Conservation (phyloP, 2,329 filamentous ascomycete genomes). For the Fusarium chlamydosporum region DNA sequence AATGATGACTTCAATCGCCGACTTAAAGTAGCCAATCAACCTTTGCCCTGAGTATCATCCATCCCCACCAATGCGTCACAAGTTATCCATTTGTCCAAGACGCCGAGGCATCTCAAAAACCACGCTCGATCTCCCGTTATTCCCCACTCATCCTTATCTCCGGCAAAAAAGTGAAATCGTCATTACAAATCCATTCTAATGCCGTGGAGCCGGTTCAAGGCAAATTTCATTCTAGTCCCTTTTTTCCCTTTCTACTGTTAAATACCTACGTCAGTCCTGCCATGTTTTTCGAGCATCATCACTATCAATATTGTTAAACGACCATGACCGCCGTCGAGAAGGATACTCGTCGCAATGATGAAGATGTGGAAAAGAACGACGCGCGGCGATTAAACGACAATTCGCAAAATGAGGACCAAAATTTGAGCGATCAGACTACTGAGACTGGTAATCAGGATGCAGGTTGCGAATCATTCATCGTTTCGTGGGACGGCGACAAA, state of each 20-base stretch:
- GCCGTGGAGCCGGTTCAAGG: conserved; percentile 12
- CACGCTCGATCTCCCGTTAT: neutral
- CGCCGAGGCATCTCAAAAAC: conserved; percentile 23
- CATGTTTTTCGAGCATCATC: neutral
- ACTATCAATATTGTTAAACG: neutral
- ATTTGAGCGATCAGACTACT: conserved; percentile 30
- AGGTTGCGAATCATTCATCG: neutral
- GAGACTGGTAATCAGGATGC: conserved; percentile 14
- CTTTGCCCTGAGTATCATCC: neutral
- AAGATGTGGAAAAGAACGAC: conserved; percentile 21
- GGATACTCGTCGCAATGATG: neutral
- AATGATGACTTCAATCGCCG: neutral
- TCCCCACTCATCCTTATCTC: conserved; percentile 30
- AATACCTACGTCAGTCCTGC: conserved; percentile 20
- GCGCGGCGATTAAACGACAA: neutral
- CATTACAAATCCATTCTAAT: conserved; percentile 32
- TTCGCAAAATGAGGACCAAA: neutral
- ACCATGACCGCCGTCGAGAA: neutral
- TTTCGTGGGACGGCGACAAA: conserved; percentile 34
- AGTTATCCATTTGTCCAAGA: neutral
- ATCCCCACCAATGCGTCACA: neutral
- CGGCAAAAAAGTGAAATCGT: conserved; percentile 16
- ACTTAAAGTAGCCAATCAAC: neutral
- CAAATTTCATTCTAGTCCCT: neutral
- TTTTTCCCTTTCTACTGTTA: neutral